phyloP scores from a whole-genome alignment of 805 yeast species.

The Clavispora fructus region DNA sequence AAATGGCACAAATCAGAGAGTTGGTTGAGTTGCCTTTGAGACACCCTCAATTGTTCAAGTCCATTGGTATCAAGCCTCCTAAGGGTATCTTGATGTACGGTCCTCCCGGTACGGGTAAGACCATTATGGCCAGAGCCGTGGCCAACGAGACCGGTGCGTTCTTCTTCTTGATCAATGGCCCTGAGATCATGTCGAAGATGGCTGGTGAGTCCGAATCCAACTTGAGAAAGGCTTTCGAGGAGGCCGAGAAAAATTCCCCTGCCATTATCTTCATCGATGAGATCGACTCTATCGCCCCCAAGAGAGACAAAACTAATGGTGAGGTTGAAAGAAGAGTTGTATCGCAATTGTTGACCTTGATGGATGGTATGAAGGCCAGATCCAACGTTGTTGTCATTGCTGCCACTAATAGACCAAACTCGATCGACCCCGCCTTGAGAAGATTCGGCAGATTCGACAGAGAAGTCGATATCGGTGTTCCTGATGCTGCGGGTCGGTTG shows the following conservation, averaged over 20 bases:
- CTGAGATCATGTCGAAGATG: conserved; percentile 99
- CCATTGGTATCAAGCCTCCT: conserved; percentile 98
- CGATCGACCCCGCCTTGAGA: conserved; percentile 80
- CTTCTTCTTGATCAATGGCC: conserved; percentile 96
- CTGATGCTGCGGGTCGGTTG: conserved; percentile 97
- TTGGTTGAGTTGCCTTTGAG: conserved; percentile 96
- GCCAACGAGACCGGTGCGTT: conserved; percentile 99
- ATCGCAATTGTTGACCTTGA: conserved; percentile 90
- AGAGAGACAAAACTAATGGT: conserved; percentile 99
- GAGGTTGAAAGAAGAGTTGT: conserved; percentile 99
- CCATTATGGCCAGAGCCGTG: conserved; percentile 99
- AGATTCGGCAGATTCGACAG: conserved; percentile 84
- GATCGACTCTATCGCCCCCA: conserved; percentile 98
- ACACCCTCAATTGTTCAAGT: conserved; percentile 96
- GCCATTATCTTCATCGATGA: conserved; percentile 97
- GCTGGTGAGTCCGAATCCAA: conserved; percentile 99
- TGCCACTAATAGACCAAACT: conserved; percentile 87
- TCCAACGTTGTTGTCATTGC: conserved; percentile 97
- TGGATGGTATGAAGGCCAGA: conserved; percentile 99
- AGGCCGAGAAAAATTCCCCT: conserved; percentile 98
- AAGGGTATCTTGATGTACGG: conserved; percentile 97
- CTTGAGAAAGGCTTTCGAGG: conserved; percentile 96
- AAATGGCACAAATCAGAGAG: conserved; percentile 99
- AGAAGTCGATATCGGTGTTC: conserved; percentile 85
- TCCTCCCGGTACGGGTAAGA: conserved; percentile 99